A percentile compares a stretch with the other conserved stretches of the same genome.
phyloP scores from a whole-genome alignment of 2,329 filamentous ascomycete species.

The Colletotrichum tabaci region DNA sequence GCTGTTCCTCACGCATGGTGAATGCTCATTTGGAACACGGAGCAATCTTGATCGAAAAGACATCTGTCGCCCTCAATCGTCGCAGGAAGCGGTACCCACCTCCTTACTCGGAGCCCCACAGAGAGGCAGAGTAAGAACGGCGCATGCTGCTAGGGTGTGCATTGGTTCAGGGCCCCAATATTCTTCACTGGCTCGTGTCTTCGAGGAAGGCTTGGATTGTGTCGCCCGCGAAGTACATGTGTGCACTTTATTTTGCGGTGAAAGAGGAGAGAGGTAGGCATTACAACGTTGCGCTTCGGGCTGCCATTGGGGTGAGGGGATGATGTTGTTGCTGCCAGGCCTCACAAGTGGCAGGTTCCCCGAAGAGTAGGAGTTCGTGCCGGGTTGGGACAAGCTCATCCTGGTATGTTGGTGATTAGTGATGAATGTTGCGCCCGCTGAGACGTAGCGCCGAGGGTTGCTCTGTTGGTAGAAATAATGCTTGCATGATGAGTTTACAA shows the following conservation, averaged over 20 bases:
- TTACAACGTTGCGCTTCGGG: constrained; percentile 20
- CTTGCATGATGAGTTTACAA: constrained; percentile 16
- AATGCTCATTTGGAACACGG: constrained; percentile 21
- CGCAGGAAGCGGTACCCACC: constrained; percentile 34
- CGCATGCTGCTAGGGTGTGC: neutral
- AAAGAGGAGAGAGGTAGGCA: neutral
- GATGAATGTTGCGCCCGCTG: constrained; percentile 28
- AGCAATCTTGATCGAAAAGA: constrained; percentile 19
- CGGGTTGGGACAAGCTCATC: constrained; percentile 32
- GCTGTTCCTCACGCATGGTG: constrained; percentile 13
- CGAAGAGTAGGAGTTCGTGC: constrained; percentile 16
- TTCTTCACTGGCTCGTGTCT: constrained; percentile 7
- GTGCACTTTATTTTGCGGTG: neutral
- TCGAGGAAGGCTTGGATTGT: neutral
- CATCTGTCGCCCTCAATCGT: constrained; percentile 13
- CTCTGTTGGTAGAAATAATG: constrained; percentile 8
- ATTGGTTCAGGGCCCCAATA: constrained; percentile 17
- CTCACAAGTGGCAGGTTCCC: constrained; percentile 3
- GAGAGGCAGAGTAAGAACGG: constrained; percentile 1
- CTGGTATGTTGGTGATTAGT: constrained; percentile 17
- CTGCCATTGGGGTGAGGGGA: constrained; percentile 25
- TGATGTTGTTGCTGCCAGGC: neutral
- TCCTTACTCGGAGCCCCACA: constrained; percentile 18
- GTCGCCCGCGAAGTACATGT: neutral
- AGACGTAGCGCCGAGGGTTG: neutral